A percentile compares a stretch with the other conserved stretches of the same genome.
Evolutionary conservation across 2,329 filamentous ascomycete genomes (phyloP).

Genomic region (Aspergillus felis): DNA sequence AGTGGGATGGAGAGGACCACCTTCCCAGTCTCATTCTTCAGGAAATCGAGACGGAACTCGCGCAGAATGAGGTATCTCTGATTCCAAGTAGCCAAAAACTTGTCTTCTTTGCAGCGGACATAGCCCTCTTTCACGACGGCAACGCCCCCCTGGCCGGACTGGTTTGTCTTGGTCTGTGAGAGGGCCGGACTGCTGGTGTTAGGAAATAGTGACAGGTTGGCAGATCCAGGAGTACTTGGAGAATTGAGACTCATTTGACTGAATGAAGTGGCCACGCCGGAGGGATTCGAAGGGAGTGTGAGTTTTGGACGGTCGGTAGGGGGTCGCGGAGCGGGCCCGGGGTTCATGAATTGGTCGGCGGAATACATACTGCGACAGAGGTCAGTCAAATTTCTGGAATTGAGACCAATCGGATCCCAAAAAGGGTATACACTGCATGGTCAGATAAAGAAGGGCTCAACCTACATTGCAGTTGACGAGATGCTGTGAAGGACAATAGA

Average conservation of each 20-base stretch:
- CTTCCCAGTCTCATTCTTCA: constrained; percentile 87
- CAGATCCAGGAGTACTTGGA: constrained; percentile 51
- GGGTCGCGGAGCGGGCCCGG: constrained; percentile 86
- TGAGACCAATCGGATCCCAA: neutral
- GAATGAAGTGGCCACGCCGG: constrained; percentile 65
- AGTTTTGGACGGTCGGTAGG: constrained; percentile 80
- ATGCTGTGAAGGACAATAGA: neutral
- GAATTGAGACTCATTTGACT: constrained; percentile 66
- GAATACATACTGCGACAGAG: constrained; percentile 48
- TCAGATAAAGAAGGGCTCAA: neutral
- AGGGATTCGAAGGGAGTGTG: constrained; percentile 66
- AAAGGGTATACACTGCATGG: neutral
- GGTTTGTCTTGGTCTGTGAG: constrained; percentile 54
- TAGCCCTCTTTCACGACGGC: constrained; percentile 66
- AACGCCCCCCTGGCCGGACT: constrained; percentile 63
- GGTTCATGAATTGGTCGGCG: constrained; percentile 83
- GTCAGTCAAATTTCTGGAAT: constrained; percentile 6
- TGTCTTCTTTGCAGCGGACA: constrained; percentile 71
- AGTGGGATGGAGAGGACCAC: constrained; percentile 80
- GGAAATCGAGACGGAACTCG: constrained; percentile 89
- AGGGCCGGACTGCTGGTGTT: constrained; percentile 72
- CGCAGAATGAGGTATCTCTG: constrained; percentile 87
- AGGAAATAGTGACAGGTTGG: constrained; percentile 59
- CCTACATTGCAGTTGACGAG: neutral
- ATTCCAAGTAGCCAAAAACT: constrained; percentile 75